A percentile compares a stretch with the other conserved stretches of the same genome.
Conservation (phyloP, 2,329 filamentous ascomycete genomes). For the Clonostachys solani region DNA sequence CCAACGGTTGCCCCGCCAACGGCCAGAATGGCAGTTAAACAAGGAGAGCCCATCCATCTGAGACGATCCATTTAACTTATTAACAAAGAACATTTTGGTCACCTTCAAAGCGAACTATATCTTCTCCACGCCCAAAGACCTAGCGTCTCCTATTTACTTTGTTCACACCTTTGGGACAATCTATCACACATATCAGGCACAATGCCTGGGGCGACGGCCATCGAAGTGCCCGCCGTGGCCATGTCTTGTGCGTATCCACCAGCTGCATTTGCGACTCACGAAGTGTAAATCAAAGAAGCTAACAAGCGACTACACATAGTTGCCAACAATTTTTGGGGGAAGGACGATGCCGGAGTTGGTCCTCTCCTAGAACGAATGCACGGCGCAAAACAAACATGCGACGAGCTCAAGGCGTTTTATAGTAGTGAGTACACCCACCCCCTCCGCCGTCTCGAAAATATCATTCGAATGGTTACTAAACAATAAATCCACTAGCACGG, state of each 20-base stretch:
- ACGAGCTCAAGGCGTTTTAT: slow-evolving; percentile 92
- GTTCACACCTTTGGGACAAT: not conserved
- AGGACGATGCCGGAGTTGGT: slow-evolving; percentile 91
- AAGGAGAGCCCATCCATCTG: no score
- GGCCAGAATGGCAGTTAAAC: no score
- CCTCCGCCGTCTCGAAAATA: not conserved
- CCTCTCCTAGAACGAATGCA: slow-evolving; percentile 94
- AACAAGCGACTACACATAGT: slow-evolving; percentile 48
- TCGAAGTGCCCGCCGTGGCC: slow-evolving; percentile 59
- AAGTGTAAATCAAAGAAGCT: slow-evolving; percentile 3
- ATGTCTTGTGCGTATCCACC: slow-evolving; percentile 52
- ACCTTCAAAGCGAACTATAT: no score
- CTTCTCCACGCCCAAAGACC: not conserved
- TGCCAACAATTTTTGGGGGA: slow-evolving; percentile 99
- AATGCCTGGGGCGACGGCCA: slow-evolving; percentile 57
- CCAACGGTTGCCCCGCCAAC: no score
- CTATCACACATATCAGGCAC: slow-evolving; percentile 12
- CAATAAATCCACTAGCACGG: slow-evolving; percentile 53
- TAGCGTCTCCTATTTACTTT: not conserved
- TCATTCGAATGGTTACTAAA: not conserved
- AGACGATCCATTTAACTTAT: no score
- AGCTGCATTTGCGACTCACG: not conserved
- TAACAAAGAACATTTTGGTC: no score
- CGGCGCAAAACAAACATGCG: slow-evolving; percentile 87
- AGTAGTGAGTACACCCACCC: slow-evolving; percentile 48